Base-by-base conservation (phyloP, 306 rosid genomes). In the Cyamopsis tetragonoloba region DNA sequence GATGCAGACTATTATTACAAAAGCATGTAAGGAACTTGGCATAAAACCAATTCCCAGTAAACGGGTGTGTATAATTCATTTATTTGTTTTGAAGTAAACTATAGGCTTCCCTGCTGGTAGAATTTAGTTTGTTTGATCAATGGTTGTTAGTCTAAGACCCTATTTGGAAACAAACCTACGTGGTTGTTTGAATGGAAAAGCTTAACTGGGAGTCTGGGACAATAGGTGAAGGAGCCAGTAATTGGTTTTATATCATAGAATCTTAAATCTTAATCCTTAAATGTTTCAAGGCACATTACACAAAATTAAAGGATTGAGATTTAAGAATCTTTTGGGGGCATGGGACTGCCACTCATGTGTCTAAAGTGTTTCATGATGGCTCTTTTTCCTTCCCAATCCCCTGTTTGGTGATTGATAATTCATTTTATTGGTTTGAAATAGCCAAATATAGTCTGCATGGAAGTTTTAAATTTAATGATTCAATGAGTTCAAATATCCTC, bases 1-100 rank as follows among this genome's bases (percentile, higher is more conserved):
- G 84, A 93, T 93, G 99, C 96, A 93, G 86, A 93, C 99, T 39
- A 90, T 89, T 68, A 84, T 93, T 67, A 83, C 97, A 79, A 93
- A 86, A 67, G 96, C 98, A 0, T 84, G 97, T 18, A 86, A 81
- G 27, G 98, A 93, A 82, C 99, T 93, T 76, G 91, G 88, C 28
- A 79, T 86, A 80, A 82, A 79, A 65, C 74, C 97, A 35, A 54
- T 86, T 81, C 96, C 99, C 1, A 93, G 99, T 80, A 89, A 88
- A 83, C 77, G 99, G 96, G 99, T 93, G 70, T 5, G 88, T 82
- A 67, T 61, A 60, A 17, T 24, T 17, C 10, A 51, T 23, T 11
- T 24, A 19, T 35, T 69, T 68, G 68, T 8, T 62, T 30, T 7
- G 27, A 53, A 39, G 57, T 31, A 49, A 71, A 50, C 3, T 57